Conservation (phyloP, 2,329 filamentous ascomycete species). For the Stachybotrys chlorohalonatus region DNA sequence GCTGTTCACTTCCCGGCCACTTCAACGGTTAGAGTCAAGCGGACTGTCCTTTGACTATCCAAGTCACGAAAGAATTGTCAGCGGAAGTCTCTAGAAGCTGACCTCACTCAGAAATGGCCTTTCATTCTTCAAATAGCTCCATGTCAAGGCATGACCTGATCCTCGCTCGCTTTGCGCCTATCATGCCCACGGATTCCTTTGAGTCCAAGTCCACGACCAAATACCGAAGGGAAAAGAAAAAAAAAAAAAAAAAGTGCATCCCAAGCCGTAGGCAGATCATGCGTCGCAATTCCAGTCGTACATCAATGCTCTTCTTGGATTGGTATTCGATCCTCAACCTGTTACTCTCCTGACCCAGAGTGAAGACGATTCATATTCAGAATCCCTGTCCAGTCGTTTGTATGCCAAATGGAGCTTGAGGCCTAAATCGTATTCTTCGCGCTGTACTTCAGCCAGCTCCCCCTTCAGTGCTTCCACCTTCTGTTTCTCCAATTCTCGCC, state of each 20-base stretch:
- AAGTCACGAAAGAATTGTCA: no score
- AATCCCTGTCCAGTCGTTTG: conserved; percentile 63
- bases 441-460: conserved; percentile 64
- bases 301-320: neutral
- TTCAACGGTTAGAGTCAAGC: no score
- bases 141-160: neutral
- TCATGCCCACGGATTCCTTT: neutral
- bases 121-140: neutral
- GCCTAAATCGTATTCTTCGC: conserved; percentile 71
- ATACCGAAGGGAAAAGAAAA: neutral
- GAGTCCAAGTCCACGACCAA: neutral
- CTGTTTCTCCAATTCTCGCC: conserved; percentile 47
- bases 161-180: neutral
- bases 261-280: neutral
- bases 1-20: no score
- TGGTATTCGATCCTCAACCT: conserved; percentile 28
- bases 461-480: conserved; percentile 58
- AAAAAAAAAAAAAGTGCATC: neutral
- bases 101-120: neutral
- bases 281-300: neutral
- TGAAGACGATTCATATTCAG: conserved; percentile 54
- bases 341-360: conserved; percentile 76
- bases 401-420: conserved; percentile 65
- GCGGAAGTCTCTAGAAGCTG: no score
- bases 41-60: no score